Base-by-base conservation (phyloP, 192 early-diverging fungal genomes). In the Entomortierella beljakovae region DNA sequence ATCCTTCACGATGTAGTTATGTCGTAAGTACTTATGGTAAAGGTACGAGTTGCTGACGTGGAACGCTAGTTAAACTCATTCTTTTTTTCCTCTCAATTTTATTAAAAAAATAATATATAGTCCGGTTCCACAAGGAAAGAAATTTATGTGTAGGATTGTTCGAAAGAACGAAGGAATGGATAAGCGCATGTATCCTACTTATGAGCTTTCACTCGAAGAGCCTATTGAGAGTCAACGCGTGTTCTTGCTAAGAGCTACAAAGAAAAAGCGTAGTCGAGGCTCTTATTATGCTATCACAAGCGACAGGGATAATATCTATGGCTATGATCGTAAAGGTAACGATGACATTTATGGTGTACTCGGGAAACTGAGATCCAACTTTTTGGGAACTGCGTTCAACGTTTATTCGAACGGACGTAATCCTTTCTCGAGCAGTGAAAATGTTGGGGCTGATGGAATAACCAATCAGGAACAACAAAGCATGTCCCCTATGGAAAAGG, bases 331-430 rank as follows among this genome's bases (percentile, higher is more conserved):
- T 49, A 65, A 68, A 8, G 71, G 56, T 11, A 80, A 26, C 25
- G 57, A 69, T 38, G 40, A 59, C 2, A 57, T 59, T 13, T 85
- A 79, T 67, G 66, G 67, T 15, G 61, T 63, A 20, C 56, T 68
- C 28, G 57, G 61, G 3, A 57, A 62, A 25, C n/a, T 62, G 58
- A 90, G 92, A 56, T 93, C 94, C 7, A 97, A 97, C 69, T 93
- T 96, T 28, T 57, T 95, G 38, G 97, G 96, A 11, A 96, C 94
- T 3, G 88, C 86, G 25, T 98, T 95, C 82, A 79, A 85, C 18
- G 88, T 97, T 9, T 91, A 93, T 72, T 90, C 89, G 20, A 83
- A 87, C 54, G 88, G 84, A 0, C 51, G 74, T 34, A 83, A 81
- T 58, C 87, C 84, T 4, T 68, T 68, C 42, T 83, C 71, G 38